Evolutionary conservation across 2,329 filamentous ascomycete species (phyloP), one percentile per base, ranked within the genome.

Genomic region (Zasmidium citrigriseum): DNA sequence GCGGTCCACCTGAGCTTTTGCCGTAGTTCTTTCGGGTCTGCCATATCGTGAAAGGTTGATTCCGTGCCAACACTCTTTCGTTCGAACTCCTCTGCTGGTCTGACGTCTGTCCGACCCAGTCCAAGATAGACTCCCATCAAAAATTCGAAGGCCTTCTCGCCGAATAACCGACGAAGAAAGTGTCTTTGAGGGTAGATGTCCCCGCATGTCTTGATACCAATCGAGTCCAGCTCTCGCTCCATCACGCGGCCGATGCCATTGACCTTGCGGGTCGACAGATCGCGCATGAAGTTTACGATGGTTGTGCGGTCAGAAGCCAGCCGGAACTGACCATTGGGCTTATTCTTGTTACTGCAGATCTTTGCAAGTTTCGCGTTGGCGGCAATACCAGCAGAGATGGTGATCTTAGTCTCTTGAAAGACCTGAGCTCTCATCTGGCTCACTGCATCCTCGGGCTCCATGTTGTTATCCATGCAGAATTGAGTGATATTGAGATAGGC

Each of bases 211-310:
- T 89, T 89, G 67, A 98, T 83, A 0, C 93, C 93, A 47, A 98
- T 87, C 3, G 93, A 91, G 46, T 90, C 85, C 1, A 99, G 83
- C 72, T 99, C 91, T 57, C 95, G 85, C 75, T 98, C 95, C 61
- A 97, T 88, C 0, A 98, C 95, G 21, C 95, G 85, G 0, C 95
- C 95, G n/a, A 99, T 85, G 1, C 95, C 95, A 65, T 97, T 97
- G 46, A 98, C 90, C 71, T 97, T 97, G 29, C 95, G 84, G 0
- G 91, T 92, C 0, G 93, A 88, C 22, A 99, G 79, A 25, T 88
- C 83, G 11, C 83, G 82, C 89, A 98, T 96, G 70, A 98, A 0
- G 82, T 58, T 77, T 83, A 98, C 86, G 59, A 99, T 91, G 0
- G 85, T 82, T 23, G 78, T 76, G 10, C 93, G 83, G 44, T 96